phyloP scores from a whole-genome alignment of 768 basidiomycete species.

The Zangia roseola region DNA sequence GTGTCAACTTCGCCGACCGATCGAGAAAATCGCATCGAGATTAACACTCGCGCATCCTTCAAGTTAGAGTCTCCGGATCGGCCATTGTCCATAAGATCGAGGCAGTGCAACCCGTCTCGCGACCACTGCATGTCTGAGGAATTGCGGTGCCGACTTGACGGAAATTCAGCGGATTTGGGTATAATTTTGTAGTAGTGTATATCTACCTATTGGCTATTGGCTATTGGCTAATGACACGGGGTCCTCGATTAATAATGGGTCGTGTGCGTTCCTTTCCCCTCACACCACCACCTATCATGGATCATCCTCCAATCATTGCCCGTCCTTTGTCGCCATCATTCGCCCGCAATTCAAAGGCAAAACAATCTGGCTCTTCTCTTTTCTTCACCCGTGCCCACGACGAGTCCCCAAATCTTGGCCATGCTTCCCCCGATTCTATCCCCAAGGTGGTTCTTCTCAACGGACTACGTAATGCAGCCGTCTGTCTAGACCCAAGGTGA shows the following conservation, averaged over 20 bases:
- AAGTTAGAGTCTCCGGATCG: slow-evolving; percentile 16
- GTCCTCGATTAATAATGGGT: slow-evolving; percentile 10
- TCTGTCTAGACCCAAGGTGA: slow-evolving; percentile 70
- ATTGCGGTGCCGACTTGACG: slow-evolving; percentile 16
- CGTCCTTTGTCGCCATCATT: slow-evolving; percentile 8
- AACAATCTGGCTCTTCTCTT: slow-evolving; percentile 3
- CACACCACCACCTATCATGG: slow-evolving; percentile 13
- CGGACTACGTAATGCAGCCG: slow-evolving; percentile 56
- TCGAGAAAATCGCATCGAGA: slow-evolving; percentile 22
- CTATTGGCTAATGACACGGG: slow-evolving; percentile 2
- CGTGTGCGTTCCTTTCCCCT: slow-evolving; percentile 21
- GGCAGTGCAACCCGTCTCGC: slow-evolving; percentile 2
- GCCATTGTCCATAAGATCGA: slow-evolving; percentile 7
- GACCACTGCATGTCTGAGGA: slow-evolving; percentile 12
- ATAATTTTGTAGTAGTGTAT: slow-evolving; percentile 5
- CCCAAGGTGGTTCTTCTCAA: slow-evolving; percentile 51
- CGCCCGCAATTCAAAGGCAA: slow-evolving; percentile 1
- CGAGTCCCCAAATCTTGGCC: slow-evolving; percentile 27
- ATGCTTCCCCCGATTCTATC: slow-evolving; percentile 35
- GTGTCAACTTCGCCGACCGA: slow-evolving; percentile 13
- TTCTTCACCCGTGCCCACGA: slow-evolving; percentile 8
- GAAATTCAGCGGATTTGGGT: slow-evolving; percentile 14
- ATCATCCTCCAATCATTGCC: slow-evolving; percentile 9
- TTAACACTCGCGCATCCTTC: slow-evolving; percentile 9
- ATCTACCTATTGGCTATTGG: slow-evolving; percentile 10